Evolutionary conservation across 2,329 filamentous ascomycete species (phyloP).

Genomic region (Chaetomium globosum): DNA sequence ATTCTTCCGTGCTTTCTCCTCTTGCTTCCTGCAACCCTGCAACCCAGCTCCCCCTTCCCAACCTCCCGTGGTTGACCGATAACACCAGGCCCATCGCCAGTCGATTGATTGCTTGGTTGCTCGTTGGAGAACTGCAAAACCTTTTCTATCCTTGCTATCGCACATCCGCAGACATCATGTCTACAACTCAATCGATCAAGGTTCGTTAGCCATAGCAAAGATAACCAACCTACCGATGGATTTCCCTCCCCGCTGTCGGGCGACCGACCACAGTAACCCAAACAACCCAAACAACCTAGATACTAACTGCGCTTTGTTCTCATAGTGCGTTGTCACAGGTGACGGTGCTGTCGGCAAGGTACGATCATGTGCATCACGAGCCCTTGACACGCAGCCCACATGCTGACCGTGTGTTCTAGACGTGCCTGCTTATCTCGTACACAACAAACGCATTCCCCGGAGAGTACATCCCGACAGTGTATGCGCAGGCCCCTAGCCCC

Average conservation of each 20-base stretch:
- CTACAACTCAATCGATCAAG: constrained; percentile 87
- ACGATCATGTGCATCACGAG: constrained; percentile 41
- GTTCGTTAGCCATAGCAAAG: constrained; percentile 52
- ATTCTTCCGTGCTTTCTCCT: constrained; percentile 28
- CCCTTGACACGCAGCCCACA: constrained; percentile 24
- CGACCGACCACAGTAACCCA: not conserved
- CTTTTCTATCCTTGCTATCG: constrained; percentile 8
- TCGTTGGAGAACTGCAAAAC: constrained; percentile 14
- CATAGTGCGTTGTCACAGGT: constrained; percentile 94
- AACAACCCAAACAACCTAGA: not conserved
- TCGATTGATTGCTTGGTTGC: constrained; percentile 17
- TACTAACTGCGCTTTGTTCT: constrained; percentile 41
- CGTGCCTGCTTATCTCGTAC: constrained; percentile 98
- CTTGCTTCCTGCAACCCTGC: constrained; percentile 29
- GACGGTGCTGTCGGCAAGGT: constrained; percentile 99
- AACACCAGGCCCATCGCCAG: constrained; percentile 27
- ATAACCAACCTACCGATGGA: constrained; percentile 18
- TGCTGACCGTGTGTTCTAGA: constrained; percentile 57
- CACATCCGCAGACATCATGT: constrained; percentile 60
- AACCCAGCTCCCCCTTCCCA: constrained; percentile 26
- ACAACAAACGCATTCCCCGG: constrained; percentile 99
- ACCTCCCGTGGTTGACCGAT: constrained; percentile 23
- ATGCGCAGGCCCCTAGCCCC: constrained; percentile 45
- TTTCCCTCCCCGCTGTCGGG: not conserved
- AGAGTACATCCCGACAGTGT: constrained; percentile 99